These are phyloP conservation scores for Boletellus deceptivus DNA, from an alignment of 1,284 basidiomycete species.

Conservation along the genomic window DNA sequence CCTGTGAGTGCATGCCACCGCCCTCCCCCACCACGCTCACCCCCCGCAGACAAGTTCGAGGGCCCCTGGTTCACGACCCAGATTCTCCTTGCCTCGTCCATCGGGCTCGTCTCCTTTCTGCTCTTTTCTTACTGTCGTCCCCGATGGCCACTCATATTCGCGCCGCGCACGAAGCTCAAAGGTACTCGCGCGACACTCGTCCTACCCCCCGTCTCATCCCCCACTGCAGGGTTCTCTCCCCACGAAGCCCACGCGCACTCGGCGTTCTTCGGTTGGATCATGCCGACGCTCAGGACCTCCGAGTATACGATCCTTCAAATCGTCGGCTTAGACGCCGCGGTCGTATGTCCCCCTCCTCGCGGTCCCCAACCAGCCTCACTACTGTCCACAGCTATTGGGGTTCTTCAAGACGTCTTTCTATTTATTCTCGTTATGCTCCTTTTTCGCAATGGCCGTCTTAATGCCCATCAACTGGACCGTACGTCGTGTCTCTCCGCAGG, in stretches of 20 bases:
- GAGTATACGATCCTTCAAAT: conserved; percentile 96
- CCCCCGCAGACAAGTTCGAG: conserved; percentile 61
- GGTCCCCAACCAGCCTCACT: neutral
- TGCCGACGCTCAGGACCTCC: conserved; percentile 86
- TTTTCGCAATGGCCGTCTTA: conserved; percentile 75
- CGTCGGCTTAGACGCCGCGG: conserved; percentile 93
- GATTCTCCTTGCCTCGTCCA: conserved; percentile 70
- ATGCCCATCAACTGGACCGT: conserved; percentile 92
- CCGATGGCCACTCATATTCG: conserved; percentile 87
- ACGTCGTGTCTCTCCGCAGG: conserved; percentile 20
- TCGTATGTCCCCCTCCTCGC: conserved; percentile 50
- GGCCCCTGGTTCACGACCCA: conserved; percentile 96
- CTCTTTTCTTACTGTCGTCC: conserved; percentile 87
- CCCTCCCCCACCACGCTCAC: neutral
- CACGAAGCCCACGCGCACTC: conserved; percentile 83
- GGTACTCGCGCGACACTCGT: conserved; percentile 44
- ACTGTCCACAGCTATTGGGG: conserved; percentile 71
- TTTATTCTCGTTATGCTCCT: conserved; percentile 83
- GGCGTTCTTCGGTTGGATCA: conserved; percentile 92
- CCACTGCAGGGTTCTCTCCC: conserved; percentile 73
- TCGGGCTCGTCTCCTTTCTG: conserved; percentile 82
- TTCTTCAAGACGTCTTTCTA: conserved; percentile 96
- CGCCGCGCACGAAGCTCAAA: conserved; percentile 91
- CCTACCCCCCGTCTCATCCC: conserved; percentile 1
- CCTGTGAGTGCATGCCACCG: conserved; percentile 37